Evolutionary conservation across 176 grass and related monocot genomes (phyloP).

Genomic region (Secale cereale): DNA sequence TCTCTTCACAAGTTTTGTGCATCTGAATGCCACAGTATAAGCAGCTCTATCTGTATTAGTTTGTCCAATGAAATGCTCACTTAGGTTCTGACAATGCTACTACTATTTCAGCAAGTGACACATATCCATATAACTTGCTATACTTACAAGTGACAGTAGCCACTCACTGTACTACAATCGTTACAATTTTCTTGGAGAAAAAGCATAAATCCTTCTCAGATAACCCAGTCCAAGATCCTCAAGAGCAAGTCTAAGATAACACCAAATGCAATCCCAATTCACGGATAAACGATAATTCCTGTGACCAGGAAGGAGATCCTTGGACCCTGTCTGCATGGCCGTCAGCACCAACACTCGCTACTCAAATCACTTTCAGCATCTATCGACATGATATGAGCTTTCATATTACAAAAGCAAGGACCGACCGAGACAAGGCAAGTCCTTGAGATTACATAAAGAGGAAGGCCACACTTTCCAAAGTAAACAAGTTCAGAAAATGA

Average conservation of each 20-base stretch:
- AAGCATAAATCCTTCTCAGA: not conserved
- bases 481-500: not conserved
- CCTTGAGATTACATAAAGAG: conserved; percentile 29
- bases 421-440: not conserved
- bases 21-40: too few species aligned
- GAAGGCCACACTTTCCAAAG: not conserved
- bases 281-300: not conserved
- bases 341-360: conserved; percentile 22
- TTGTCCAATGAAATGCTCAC: not conserved
- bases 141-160: too few species aligned
- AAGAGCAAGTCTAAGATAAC: too few species aligned
- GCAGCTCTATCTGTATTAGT: not conserved
- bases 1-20: too few species aligned
- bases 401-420: conserved; percentile 27
- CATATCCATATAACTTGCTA: too few species aligned
- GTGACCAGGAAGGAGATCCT: not conserved
- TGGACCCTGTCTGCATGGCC: not conserved
- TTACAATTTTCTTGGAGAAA: not conserved
- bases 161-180: not conserved
- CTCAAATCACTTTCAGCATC: conserved; percentile 38
- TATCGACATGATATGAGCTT: conserved; percentile 31
- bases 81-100: too few species aligned
- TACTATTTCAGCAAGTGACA: too few species aligned
- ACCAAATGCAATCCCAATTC: too few species aligned
- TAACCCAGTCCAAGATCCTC: not conserved